Percentiles rank a stretch among this genome's conserved stretches.
phyloP scores from a whole-genome alignment of 1,139 yeast species.

The Hansenula anomala region DNA sequence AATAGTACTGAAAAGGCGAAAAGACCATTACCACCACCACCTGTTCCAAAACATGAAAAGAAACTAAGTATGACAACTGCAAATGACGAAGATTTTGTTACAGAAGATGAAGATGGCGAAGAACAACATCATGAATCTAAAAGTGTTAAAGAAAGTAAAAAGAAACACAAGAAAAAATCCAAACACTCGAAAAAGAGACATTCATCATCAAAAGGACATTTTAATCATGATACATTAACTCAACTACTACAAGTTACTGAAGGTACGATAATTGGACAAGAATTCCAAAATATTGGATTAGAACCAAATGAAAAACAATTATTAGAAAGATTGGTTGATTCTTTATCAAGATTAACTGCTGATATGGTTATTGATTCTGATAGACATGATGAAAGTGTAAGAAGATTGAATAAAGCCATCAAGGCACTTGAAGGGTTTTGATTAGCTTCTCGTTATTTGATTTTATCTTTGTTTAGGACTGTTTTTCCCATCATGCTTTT shows the following conservation, averaged over 20 bases:
- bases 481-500: not conserved
- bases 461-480: not conserved
- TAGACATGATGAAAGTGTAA: slow-evolving; percentile 75
- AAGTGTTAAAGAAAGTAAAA: not conserved
- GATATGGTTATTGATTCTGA: slow-evolving; percentile 85
- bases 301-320: slow-evolving; percentile 75
- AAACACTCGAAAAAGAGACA: slow-evolving; percentile 4
- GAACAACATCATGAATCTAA: not conserved
- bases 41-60: slow-evolving; percentile 19
- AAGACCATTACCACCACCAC: slow-evolving; percentile 25
- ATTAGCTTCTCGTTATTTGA: no score
- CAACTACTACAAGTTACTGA: slow-evolving; percentile 22
- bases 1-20: not conserved
- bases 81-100: slow-evolving; percentile 2
- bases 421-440: slow-evolving; percentile 79
- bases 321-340: slow-evolving; percentile 80
- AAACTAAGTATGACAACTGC: slow-evolving; percentile 3
- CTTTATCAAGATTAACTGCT: slow-evolving; percentile 77
- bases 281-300: slow-evolving; percentile 67
- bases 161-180: slow-evolving; percentile 5
- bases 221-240: slow-evolving; percentile 21
- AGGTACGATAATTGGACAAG: slow-evolving; percentile 31
- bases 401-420: slow-evolving; percentile 73
- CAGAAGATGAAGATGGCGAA: slow-evolving; percentile 17
- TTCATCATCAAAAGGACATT: slow-evolving; percentile 14